These are phyloP conservation scores for Mycena venus DNA, from an alignment of 768 basidiomycete species.

Conservation along the genomic window DNA sequence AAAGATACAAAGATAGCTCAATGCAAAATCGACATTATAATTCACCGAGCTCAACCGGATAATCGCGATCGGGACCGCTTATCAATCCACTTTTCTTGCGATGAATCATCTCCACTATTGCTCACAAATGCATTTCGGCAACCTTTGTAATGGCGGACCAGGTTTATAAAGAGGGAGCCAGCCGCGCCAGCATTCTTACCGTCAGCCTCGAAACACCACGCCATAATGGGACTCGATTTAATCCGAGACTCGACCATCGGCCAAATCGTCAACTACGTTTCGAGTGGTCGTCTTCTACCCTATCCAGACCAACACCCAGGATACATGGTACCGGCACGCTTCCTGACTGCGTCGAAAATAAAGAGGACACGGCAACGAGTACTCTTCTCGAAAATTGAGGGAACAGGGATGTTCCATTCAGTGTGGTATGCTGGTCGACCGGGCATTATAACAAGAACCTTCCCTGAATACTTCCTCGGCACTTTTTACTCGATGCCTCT, in stretches of 20 bases:
- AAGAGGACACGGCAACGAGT: not conserved
- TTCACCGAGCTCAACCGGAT: no score
- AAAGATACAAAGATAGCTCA: no score
- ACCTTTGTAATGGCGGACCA: not conserved
- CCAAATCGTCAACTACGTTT: conserved; percentile 10
- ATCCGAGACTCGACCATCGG: conserved; percentile 19
- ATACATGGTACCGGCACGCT: conserved; percentile 3
- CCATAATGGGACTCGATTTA: conserved; percentile 19
- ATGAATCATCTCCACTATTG: not conserved
- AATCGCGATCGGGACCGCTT: not conserved
- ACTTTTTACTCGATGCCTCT: no score
- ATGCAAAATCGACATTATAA: not conserved
- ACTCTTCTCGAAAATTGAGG: no score
- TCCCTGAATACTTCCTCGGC: no score
- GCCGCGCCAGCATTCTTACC: no score
- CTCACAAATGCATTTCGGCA: not conserved
- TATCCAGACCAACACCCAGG: conserved; percentile 4
- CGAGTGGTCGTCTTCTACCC: conserved; percentile 1
- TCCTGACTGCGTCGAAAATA: not conserved
- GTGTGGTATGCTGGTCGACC: no score
- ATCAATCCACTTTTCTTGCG: not conserved
- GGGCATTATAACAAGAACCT: no score
- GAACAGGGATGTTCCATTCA: no score
- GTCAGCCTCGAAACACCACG: not conserved
- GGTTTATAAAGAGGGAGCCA: not conserved